phyloP scores from a whole-genome alignment of 1,284 basidiomycete genomes.

The Schizophyllum commune region DNA sequence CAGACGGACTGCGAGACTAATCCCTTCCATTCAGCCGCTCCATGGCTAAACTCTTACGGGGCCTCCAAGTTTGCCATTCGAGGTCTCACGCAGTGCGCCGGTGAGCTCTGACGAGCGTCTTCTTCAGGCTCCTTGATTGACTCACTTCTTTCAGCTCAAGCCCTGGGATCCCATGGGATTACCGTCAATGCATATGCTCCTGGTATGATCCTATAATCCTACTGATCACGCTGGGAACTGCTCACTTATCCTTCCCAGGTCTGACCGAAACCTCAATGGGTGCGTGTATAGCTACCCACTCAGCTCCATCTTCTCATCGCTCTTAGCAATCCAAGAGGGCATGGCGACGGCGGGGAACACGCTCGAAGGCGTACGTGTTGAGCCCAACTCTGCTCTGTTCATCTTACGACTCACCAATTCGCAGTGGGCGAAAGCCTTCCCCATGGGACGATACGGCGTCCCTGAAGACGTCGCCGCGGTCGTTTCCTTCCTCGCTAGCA shows the following conservation, averaged over 20 bases:
- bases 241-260: no score
- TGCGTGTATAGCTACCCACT: no score
- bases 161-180: conserved; percentile 7
- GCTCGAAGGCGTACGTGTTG: no score
- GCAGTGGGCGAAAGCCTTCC: neutral
- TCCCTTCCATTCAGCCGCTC: neutral
- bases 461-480: conserved; percentile 7
- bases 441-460: neutral
- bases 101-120: no score
- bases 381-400: no score
- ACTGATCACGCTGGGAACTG: no score
- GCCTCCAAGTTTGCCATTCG: conserved; percentile 20
- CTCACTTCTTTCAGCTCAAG: no score
- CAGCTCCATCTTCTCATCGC: no score
- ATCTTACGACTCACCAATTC: neutral
- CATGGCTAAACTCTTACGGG: conserved; percentile 10
- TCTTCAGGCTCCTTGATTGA: no score
- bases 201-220: neutral
- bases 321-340: no score
- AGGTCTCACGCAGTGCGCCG: conserved; percentile 19
- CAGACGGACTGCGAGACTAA: neutral
- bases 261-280: no score
- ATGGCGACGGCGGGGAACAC: no score
- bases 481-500: conserved; percentile 6
- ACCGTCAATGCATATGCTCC: conserved; percentile 11